Evolutionary conservation across 495 filamentous ascomycete genomes (phyloP), one percentile per base, ranked within the genome.

Genomic region (Terfezia claveryi): DNA sequence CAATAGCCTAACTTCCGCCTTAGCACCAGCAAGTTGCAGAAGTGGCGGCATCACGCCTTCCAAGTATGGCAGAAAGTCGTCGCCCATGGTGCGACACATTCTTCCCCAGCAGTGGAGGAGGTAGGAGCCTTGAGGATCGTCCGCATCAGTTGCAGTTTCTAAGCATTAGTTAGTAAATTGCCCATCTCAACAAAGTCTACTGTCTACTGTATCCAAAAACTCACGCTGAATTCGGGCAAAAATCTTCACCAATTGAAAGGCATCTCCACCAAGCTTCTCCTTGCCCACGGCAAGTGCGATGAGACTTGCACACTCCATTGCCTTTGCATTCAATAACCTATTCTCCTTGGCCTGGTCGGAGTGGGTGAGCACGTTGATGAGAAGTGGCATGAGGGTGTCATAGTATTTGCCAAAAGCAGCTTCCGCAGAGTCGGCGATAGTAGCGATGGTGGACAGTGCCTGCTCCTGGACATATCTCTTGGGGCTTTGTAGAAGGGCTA

Each of bases 61-160:
- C 50, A 96, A 75, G 71, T 87, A 99, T 23, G 87, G 87, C 14
- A 96, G 74, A 67, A 99, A 99, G 60, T 92, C 87, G 49, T 76
- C 70, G 50, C 82, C 87, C 55, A 99, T 74, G 17, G 96, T 89
- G 51, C 91, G 82, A 68, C 88, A 95, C 92, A 99, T 96, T 32
- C 92, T 79, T 50, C 92, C 92, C 92, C 92, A 99, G 71, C 91
- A 99, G 73, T 99, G 92, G 63, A 96, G 82, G 16, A 99, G 78
- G 67, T 99, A 99, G 59, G 89, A 85, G 9, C 86, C 85, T 68
- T 99, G 92, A 27, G 92, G 92, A 66, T 99, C 92, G 63, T 96
- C 92, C 12, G 86, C 72, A 61, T 99, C 92, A 23, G 80, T 80
- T 55, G 96, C 89, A 61, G 77, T 81, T 61, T 83, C 72, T 66